Percentiles rank a stretch among this genome's conserved stretches.
phyloP scores from a whole-genome alignment of 768 basidiomycete genomes.

The Auricularia sp. region DNA sequence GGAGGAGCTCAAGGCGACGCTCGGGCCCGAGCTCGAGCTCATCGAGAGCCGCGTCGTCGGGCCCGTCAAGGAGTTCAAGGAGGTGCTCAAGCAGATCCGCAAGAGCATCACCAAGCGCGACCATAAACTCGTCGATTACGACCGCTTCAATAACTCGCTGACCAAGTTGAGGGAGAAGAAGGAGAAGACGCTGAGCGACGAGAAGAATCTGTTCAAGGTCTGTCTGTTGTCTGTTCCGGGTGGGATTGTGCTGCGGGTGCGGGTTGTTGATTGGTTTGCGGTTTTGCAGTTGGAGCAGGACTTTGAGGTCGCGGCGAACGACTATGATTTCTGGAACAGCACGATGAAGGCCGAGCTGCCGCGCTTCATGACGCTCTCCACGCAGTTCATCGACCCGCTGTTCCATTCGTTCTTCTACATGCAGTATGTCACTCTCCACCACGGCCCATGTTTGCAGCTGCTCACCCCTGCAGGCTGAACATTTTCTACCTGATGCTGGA shows the following conservation, averaged over 20 bases:
- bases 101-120: conserved; percentile 95
- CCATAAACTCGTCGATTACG: conserved; percentile 94
- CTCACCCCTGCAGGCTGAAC: conserved; percentile 53
- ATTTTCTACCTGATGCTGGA: conserved; percentile 91
- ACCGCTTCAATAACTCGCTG: conserved; percentile 91
- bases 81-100: conserved; percentile 75
- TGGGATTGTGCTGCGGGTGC: too few species aligned
- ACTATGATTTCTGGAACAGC: conserved; percentile 89
- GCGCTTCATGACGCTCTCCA: conserved; percentile 78
- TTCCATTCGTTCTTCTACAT: conserved; percentile 99
- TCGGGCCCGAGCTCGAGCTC: conserved; percentile 87
- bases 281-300: conserved; percentile 97
- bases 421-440: conserved; percentile 56
- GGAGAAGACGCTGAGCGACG: conserved; percentile 90
- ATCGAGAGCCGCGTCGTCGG: conserved; percentile 78
- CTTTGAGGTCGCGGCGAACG: conserved; percentile 82
- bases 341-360: conserved; percentile 87
- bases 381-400: conserved; percentile 90
- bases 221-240: too few species aligned
- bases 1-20: conserved; percentile 70
- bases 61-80: conserved; percentile 83
- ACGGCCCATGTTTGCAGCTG: background rate
- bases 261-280: too few species aligned
- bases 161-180: conserved; percentile 97
- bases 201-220: conserved; percentile 95